Percentiles rank a stretch among this genome's conserved stretches.
Conservation (phyloP, 2,329 filamentous ascomycete species). For the Fusarium proliferatum region DNA sequence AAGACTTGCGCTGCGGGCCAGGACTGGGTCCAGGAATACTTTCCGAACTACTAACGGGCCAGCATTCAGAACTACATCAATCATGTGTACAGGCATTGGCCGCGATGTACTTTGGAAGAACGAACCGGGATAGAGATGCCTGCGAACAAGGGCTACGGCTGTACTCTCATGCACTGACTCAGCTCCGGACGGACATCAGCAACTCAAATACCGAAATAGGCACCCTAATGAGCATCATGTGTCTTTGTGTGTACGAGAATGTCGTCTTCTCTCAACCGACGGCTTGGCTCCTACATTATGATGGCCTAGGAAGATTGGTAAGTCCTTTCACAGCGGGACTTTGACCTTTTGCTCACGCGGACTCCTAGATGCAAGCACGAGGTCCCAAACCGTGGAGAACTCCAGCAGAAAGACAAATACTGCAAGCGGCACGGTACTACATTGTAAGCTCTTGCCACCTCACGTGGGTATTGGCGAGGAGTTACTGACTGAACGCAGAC, state of each 20-base stretch:
- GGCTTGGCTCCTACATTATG: slow-evolving; percentile 29
- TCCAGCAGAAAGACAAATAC: slow-evolving; percentile 2
- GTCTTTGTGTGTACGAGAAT: slow-evolving; percentile 28
- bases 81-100: slow-evolving; percentile 20
- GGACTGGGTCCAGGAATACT: neutral
- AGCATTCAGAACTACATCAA: slow-evolving; percentile 7
- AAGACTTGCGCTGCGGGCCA: neutral
- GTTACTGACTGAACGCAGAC: neutral
- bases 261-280: slow-evolving; percentile 19
- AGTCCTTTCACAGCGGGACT: neutral
- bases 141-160: slow-evolving; percentile 9
- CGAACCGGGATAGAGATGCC: slow-evolving; percentile 5
- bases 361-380: slow-evolving; percentile 16
- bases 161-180: slow-evolving; percentile 17
- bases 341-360: neutral
- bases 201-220: slow-evolving; percentile 1
- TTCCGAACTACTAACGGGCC: neutral
- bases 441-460: neutral
- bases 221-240: slow-evolving; percentile 19
- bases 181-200: slow-evolving; percentile 13
- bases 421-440: slow-evolving; percentile 14
- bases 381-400: slow-evolving; percentile 7
- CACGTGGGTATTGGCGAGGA: fast-evolving
- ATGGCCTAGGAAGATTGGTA: slow-evolving; percentile 20
- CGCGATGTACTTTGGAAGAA: slow-evolving; percentile 21